phyloP scores from a whole-genome alignment of 345 rosid genomes.

The Geranium brycei region DNA sequence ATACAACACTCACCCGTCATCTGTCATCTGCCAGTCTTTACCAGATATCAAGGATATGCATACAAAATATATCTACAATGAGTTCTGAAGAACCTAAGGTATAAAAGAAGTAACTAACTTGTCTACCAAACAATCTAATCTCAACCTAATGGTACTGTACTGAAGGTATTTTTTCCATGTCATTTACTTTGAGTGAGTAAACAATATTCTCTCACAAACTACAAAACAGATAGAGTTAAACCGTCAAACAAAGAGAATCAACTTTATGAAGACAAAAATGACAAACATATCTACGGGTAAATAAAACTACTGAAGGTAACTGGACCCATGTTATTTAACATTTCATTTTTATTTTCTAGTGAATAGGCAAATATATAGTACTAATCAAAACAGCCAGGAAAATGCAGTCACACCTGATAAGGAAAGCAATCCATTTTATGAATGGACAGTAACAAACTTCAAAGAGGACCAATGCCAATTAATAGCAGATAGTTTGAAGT shows the following conservation, averaged over 20 bases:
- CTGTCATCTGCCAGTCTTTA: background rate
- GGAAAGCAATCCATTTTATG: background rate
- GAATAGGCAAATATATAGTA: too few relatives aligned
- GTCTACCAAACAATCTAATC: too few relatives aligned
- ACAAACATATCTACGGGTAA: too few relatives aligned
- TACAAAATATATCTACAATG: too few relatives aligned
- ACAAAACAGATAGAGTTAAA: background rate
- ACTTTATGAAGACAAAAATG: too few relatives aligned
- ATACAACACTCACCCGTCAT: background rate
- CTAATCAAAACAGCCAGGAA: background rate
- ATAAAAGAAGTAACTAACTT: too few relatives aligned
- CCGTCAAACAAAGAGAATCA: too few relatives aligned
- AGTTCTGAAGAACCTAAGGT: too few relatives aligned
- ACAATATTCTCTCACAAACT: background rate
- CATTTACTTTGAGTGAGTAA: background rate
- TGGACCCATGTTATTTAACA: too few relatives aligned
- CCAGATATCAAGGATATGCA: too few relatives aligned
- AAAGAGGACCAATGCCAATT: background rate
- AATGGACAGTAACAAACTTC: background rate
- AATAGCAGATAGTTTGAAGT: background rate
- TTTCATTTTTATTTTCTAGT: too few relatives aligned
- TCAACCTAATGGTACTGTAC: background rate
- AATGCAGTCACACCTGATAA: background rate
- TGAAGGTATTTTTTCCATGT: background rate
- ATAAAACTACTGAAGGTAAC: too few relatives aligned